Evolutionary conservation across 2,329 filamentous ascomycete genomes (phyloP), one percentile per base, ranked within the genome.

Genomic region (Calonectria ilicicola): DNA sequence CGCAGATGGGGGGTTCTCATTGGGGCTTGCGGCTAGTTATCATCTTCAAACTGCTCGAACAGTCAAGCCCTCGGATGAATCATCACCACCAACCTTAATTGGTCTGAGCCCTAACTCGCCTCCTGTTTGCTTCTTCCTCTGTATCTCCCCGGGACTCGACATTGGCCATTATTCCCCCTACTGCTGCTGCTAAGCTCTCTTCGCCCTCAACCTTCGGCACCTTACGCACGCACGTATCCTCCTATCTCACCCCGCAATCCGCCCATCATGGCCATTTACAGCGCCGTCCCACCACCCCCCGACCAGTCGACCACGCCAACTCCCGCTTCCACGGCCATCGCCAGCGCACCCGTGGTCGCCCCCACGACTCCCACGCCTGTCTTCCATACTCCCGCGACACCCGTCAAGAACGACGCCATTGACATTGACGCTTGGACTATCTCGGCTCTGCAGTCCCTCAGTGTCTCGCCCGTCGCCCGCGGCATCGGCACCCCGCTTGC

Each of bases 371-470:
- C 77, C 40, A 65, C 77, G 26, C 75, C 78, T 35, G 47, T 75
- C 49, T 29, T 75, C 21, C 72, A 74, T 19, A 68, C 73, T 23
- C 73, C 76, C 32, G 78, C 78, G 27, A 79, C 80, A 8, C 76
- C 78, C 19, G 78, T 79, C 17, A 78, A 72, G 40, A 76, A 76
- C 38, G 70, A 72, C 0, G 78, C 79, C 65, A 85, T 91, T 67
- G 90, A 93, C 73, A 91, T 94, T 72, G 92, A 93, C 74, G 88
- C 91, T 40, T 94, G 93, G 93, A 92, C 92, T 17, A 85, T 89
- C 66, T 87, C 87, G 21, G 89, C 90, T 7, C 86, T 91, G 56
- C 85, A 89, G 78, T 89, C 87, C 53, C 88, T 89, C 53, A 88
- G 85, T 79, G 84, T 92, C 49, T 88, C 90, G 0, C 86, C 90